Percentiles rank a stretch among this genome's conserved stretches.
Evolutionary conservation across 1,284 basidiomycete species (phyloP).

Genomic region (Cystobasidium sp.): DNA sequence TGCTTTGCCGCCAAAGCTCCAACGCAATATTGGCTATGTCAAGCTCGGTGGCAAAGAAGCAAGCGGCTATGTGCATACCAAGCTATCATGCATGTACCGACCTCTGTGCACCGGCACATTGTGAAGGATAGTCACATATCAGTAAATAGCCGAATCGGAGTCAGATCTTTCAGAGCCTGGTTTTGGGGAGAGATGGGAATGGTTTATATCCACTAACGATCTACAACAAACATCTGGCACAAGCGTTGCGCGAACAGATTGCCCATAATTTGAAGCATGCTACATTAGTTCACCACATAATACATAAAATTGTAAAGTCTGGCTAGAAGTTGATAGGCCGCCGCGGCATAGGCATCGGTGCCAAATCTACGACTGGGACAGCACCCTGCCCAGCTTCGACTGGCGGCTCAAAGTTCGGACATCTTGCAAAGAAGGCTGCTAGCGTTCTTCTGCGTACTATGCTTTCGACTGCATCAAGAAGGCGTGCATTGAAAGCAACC

Average conservation of each 20-base stretch:
- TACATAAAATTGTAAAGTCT: neutral
- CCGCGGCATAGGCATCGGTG: constrained; percentile 32
- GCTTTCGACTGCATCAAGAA: constrained; percentile 15
- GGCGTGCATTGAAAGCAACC: neutral
- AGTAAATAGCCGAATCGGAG: too few species aligned
- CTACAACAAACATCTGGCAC: neutral
- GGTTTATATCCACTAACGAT: neutral
- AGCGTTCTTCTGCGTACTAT: constrained; percentile 39
- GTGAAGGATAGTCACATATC: too few species aligned
- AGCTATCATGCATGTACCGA: too few species aligned
- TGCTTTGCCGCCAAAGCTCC: too few species aligned
- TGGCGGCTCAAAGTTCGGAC: constrained; percentile 40
- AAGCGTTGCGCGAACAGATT: neutral
- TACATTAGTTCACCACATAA: too few species aligned
- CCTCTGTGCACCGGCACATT: too few species aligned
- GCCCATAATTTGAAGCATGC: too few species aligned
- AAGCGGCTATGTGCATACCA: too few species aligned
- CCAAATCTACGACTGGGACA: constrained; percentile 34
- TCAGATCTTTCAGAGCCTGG: too few species aligned
- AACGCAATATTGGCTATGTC: too few species aligned
- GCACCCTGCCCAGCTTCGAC: constrained; percentile 17
- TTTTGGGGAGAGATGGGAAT: too few species aligned
- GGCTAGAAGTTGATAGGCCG: constrained; percentile 33
- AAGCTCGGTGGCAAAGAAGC: too few species aligned
- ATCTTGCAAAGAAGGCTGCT: constrained; percentile 41